Base-by-base conservation (phyloP, 176 grass and related monocot genomes). In the Eragrostis curvula region DNA sequence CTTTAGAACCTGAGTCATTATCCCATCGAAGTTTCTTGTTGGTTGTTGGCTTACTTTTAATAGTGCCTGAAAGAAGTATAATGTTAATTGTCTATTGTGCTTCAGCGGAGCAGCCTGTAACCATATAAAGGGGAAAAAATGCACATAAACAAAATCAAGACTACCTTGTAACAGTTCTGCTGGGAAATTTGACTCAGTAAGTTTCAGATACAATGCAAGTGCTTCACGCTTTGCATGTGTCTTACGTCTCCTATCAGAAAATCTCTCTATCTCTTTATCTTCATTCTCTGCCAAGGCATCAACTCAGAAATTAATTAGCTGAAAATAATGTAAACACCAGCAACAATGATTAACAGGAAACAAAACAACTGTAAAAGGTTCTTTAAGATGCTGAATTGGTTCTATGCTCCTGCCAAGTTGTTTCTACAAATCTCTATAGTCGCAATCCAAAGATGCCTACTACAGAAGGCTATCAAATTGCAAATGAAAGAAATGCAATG, bases 21-120 rank as follows among this genome's bases (percentile, higher is more conserved):
- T 94, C 92, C 92, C 89, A 94, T 40, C 81, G 86, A 27, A 87
- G 84, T 75, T 87, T 94, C 75, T 94, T 94, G n/a, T 71, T 89
- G 64, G 60, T 66, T 87, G 25, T 70, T n/a, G n/a, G n/a, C n/a
- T n/a, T n/a, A n/a, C n/a, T n/a, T n/a, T n/a, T n/a, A n/a, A n/a
- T n/a, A n/a, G n/a, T n/a, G n/a, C 84, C 89, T 91, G 77, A 84
- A 82, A 82, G 64, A 3, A 83, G 13, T 15, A 41, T 16, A 42
- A 86, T 74, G 47, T 30, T 24, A 63, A 68, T 27, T 9, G 29
- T 32, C 39, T 64, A 68, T 49, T 64, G 41, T 59, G 25, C 41
- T 74, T 20, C 15, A 36, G 32, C 32, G 4, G 32, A 2, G 4
- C 32, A 81, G 56, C 6, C 61, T 70, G 40, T 18, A 82, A 82